A percentile compares a stretch with the other conserved stretches of the same genome.
Conservation (phyloP, 1,284 basidiomycete species). For the Gymnopus androsaceus region DNA sequence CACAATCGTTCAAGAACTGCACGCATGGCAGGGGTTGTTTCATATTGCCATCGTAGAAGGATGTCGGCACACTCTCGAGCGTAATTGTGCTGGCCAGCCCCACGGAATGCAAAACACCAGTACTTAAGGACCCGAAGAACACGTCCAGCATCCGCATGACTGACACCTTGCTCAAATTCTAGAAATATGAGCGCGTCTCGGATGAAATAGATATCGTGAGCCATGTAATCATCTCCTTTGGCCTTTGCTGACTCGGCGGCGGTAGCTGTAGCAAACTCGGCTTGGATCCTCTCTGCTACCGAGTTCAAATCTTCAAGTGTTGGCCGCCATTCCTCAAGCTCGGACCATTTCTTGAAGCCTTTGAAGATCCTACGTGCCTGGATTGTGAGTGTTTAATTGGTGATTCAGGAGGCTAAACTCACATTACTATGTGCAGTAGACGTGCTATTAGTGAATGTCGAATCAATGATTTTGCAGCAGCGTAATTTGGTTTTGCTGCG, state of each 20-base stretch:
- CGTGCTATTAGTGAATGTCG: slow-evolving; percentile 27
- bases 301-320: slow-evolving; percentile 16
- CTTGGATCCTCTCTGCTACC: slow-evolving; percentile 4
- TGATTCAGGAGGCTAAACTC: too few relatives aligned
- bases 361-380: too few relatives aligned
- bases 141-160: too few relatives aligned
- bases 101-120: slow-evolving; percentile 18
- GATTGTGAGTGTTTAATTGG: not conserved
- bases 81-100: slow-evolving; percentile 23
- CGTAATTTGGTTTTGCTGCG: slow-evolving; percentile 26
- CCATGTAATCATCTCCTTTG: slow-evolving; percentile 21
- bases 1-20: slow-evolving; percentile 18
- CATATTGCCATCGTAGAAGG: slow-evolving; percentile 22
- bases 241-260: slow-evolving; percentile 21
- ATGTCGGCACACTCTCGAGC: slow-evolving; percentile 25
- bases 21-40: slow-evolving; percentile 10
- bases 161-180: slow-evolving; percentile 21
- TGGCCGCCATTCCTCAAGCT: slow-evolving; percentile 23
- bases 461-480: slow-evolving; percentile 24
- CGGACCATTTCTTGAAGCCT: slow-evolving; percentile 13
- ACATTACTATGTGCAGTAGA: too few relatives aligned
- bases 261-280: slow-evolving; percentile 10
- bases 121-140: slow-evolving; percentile 15
- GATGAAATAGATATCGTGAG: slow-evolving; percentile 28
- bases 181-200: slow-evolving; percentile 27